Evolutionary conservation across 495 filamentous ascomycete species (phyloP).

Genomic region (Letharia lupina): DNA sequence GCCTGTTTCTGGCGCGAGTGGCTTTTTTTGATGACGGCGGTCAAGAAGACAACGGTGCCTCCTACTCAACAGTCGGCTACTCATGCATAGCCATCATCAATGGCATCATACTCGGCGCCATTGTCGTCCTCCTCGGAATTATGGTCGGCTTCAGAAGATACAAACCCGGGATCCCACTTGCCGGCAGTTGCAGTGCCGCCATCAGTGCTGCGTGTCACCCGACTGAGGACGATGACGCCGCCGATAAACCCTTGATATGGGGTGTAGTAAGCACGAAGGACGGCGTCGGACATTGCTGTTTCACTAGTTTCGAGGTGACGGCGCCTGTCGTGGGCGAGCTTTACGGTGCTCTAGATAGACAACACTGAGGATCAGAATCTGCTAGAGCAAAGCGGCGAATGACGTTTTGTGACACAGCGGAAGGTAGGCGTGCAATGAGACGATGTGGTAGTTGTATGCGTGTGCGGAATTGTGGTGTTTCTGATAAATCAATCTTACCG

Average conservation of each 20-base stretch:
- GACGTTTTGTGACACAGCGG: not conserved
- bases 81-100: slow-evolving; percentile 29
- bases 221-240: slow-evolving; percentile 12
- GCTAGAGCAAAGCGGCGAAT: not conserved
- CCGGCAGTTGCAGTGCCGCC: slow-evolving; percentile 35
- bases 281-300: slow-evolving; percentile 15
- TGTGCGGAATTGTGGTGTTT: no score
- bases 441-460: no score
- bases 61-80: slow-evolving; percentile 27
- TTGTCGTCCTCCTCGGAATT: slow-evolving; percentile 26
- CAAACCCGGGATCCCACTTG: slow-evolving; percentile 32
- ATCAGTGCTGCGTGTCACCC: slow-evolving; percentile 42
- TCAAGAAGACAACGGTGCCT: slow-evolving; percentile 1
- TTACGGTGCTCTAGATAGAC: not conserved
- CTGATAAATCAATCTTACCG: no score
- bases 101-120: slow-evolving; percentile 22
- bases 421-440: no score
- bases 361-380: not conserved
- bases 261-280: slow-evolving; percentile 22
- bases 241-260: slow-evolving; percentile 32
- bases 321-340: slow-evolving; percentile 16
- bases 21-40: slow-evolving; percentile 6
- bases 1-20: slow-evolving; percentile 33
- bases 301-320: slow-evolving; percentile 19
- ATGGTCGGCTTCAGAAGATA: slow-evolving; percentile 23